Conservation (phyloP, 495 filamentous ascomycete species). For the Cudoniella acicularis region DNA sequence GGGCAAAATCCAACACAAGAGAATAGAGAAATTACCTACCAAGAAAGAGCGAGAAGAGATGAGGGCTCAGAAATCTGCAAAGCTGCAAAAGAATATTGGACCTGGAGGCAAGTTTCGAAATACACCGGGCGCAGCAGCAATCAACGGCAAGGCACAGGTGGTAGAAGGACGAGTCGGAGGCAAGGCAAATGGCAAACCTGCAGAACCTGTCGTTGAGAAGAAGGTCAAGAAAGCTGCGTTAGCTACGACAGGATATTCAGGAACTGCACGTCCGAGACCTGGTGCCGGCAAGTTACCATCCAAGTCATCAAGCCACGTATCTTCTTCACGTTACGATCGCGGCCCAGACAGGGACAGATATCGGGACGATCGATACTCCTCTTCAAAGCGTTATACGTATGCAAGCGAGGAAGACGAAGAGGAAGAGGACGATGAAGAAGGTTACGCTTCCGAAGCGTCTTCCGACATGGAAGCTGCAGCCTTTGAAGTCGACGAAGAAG, state of each 20-base stretch:
- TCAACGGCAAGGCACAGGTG: constrained; percentile 20
- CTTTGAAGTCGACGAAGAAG: constrained; percentile 57
- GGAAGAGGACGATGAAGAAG: constrained; percentile 55
- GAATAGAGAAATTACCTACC: constrained; percentile 38
- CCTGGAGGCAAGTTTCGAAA: constrained; percentile 23
- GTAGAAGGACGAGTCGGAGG: not conserved
- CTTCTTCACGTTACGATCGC: constrained; percentile 23
- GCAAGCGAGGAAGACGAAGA: constrained; percentile 35
- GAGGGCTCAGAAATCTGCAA: constrained; percentile 31
- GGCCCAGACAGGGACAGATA: constrained; percentile 19
- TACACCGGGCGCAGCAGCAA: constrained; percentile 1
- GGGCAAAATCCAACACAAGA: constrained; percentile 54
- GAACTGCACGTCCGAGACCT: constrained; percentile 40
- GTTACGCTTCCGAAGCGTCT: constrained; percentile 45
- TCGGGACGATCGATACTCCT: constrained; percentile 10
- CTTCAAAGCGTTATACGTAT: constrained; percentile 27
- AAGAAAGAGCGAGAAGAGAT: constrained; percentile 45
- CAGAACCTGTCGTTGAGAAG: constrained; percentile 41
- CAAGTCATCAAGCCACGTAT: constrained; percentile 3
- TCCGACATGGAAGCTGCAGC: constrained; percentile 63
- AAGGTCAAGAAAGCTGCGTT: constrained; percentile 53
- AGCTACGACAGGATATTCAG: constrained; percentile 54
- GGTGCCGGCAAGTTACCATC: constrained; percentile 23
- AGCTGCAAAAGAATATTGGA: constrained; percentile 21
- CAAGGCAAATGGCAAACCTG: constrained; percentile 16